Base-by-base conservation (phyloP, 345 rosid species). In the Rubroshorea leprosula region DNA sequence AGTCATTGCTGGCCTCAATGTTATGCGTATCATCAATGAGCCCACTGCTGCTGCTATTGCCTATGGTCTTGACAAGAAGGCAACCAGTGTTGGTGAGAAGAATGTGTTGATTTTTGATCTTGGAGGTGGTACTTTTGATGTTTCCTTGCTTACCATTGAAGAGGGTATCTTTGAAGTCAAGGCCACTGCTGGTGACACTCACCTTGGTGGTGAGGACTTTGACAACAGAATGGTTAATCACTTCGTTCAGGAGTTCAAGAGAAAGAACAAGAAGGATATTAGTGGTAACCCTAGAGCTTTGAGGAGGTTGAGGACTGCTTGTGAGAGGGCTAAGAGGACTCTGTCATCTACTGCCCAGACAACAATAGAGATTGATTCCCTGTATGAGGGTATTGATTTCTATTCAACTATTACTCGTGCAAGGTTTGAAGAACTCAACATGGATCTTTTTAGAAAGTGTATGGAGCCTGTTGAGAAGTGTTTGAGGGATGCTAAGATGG, bases 111-210 rank as follows among this genome's bases (percentile, higher is more conserved):
- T 83, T 45, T 83, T 83, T 38, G 89, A 83, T 31, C 65, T 83
- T 1, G 89, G 89, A 44, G 89, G 86, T 3, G 89, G 89, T 49
- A 84, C 90, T 4, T 84, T 84, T 6, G 90, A 84, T 75, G 90
- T 84, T 19, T 84, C 90, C 16, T 68, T 84, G 55, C 69, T 84
- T 0, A 84, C 87, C n/a, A 84, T 84, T 26, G 90, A 84, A 38
- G 87, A 81, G 52, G 90, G 90, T 57, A 83, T 83, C 64, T 82
- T 84, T 13, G 91, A 84, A 50, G 91, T 84, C 12, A 84, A 84
- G 74, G 77, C 91, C 0, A 84, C 91, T 16, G 91, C 91, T 4
- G 91, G 91, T 57, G 91, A 84, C 46, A 84, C 87, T 14, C 91
- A 84, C 62, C 85, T 84, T 16, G 90, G 90, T 0, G 90, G 90